Evolutionary conservation across 2,329 filamentous ascomycete genomes (phyloP), one percentile per base, ranked within the genome.

Genomic region (Teratosphaeriaceae sp.): DNA sequence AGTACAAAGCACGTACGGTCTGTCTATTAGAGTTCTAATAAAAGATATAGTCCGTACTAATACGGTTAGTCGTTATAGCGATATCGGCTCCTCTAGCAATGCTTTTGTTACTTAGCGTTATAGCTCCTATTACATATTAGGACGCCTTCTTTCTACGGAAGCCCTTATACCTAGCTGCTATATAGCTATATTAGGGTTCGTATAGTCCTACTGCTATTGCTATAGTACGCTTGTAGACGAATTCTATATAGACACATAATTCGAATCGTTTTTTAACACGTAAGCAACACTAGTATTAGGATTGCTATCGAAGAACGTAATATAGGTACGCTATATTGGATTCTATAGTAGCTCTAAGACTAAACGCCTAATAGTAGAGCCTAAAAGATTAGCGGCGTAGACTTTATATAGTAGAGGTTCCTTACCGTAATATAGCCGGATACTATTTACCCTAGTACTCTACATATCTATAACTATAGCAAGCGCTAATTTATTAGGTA

Each of bases 11-110:
- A 23, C 35, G 35, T 26, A 23, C 35, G 20, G 22, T 23, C 19
- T 38, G 35, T 4, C 15, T 26, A 6, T 38, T 26, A 21, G 22
- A 5, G 19, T 23, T 23, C 35, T 38, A 21, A 21, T 38, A 38
- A n/a, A 38, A 38, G 22, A 38, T 38, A 12, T 23, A 38, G 35
- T 38, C 35, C 20, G 35, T 38, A 21, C 31, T 35, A 21, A 26
- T 26, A 23, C 35, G 13, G 15, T 38, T 21, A 21, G 20, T 38
- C n/a, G 35, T 23, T 16, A n/a, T 21, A 8, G 35, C 35, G 22
- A 38, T 38, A 26, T 38, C 35, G 20, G 35, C 19, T 23, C 35
- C 35, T 35, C 13, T 35, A 18, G 19, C 31, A 35, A 35, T 35
- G 31, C 31, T 21, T 21, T 35, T 18, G 31, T 35, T 35, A 11